Percentiles rank a stretch among this genome's conserved stretches.
These are phyloP conservation scores for Globisporangium paddicum DNA, from an alignment of 352 stramenopile species.

Conservation along the genomic window DNA sequence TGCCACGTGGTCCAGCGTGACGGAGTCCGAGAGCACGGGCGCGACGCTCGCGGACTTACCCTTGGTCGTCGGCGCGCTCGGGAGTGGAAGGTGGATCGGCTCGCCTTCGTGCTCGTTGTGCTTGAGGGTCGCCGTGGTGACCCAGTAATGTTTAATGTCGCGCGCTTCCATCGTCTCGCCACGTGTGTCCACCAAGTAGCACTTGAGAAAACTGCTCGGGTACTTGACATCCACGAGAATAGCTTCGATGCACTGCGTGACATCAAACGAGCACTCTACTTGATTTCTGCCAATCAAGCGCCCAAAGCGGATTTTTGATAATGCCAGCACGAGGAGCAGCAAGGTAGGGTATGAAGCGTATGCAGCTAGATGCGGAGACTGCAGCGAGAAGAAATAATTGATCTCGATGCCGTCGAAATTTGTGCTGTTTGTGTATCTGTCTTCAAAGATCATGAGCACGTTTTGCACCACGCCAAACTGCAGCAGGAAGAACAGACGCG, in stretches of 20 bases:
- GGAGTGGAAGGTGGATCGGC: background rate
- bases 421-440: too few species aligned
- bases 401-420: too few species aligned
- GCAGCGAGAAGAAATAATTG: too few species aligned
- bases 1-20: background rate
- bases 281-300: too few species aligned
- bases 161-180: background rate
- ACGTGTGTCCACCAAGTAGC: background rate
- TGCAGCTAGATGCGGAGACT: too few species aligned
- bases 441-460: too few species aligned
- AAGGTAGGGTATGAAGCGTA: too few species aligned
- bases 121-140: background rate
- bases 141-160: background rate
- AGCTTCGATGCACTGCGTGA: background rate
- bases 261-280: background rate
- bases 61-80: background rate
- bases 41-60: background rate
- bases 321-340: too few species aligned
- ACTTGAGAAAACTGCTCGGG: background rate
- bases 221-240: background rate
- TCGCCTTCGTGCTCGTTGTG: background rate
- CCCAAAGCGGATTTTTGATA: too few species aligned
- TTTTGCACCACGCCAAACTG: too few species aligned
- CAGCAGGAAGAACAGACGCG: too few species aligned
- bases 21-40: background rate